Evolutionary conservation across 2,329 filamentous ascomycete genomes (phyloP), one percentile per base, ranked within the genome.

Genomic region (Fusarium tuaranense): DNA sequence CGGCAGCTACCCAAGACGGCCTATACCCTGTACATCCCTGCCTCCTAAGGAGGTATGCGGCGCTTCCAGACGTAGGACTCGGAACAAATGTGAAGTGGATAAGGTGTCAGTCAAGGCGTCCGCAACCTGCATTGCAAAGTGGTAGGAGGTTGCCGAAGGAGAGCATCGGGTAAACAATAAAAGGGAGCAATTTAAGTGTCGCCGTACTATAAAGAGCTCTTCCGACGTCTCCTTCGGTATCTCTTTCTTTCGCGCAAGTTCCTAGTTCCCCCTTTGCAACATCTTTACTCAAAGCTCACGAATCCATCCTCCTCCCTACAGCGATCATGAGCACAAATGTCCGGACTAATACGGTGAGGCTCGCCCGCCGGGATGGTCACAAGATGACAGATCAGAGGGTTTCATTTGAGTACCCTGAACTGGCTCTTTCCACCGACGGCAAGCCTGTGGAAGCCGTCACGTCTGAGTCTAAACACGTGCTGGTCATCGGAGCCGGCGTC

Each of bases 401-500:
- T 53, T 30, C 48, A 53, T 53, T 53, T n/a, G 13, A 16, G 27
- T 53, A 53, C 48, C 48, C 48, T 53, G 48, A 53, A 27, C 48
- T 53, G 27, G 16, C 48, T 53, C 48, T 53, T 27, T 53, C 48
- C 7, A 53, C 48, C 25, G 9, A 53, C 25, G 27, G 18, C 48
- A 27, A 53, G 48, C 48, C 48, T 53, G 48, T 53, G 16, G 27
- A 53, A 32, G 48, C 48, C 27, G 48, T 53, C 46, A 53, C 48
- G 48, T 32, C 48, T 12, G 48, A 53, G 48, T 53, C 48, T 27
- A 53, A 53, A 32, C 63, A 36, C n/a, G 46, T 65, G 20, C 22
- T 65, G 2, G 27, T 65, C 22, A 59, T 65, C 38, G 63, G 63
- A 4, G 63, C 36, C 16, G 63, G 63, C 8, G 53, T 65, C 7